These are phyloP conservation scores for Trametes sp. DNA, from an alignment of 1,284 basidiomycete genomes.

Conservation along the genomic window DNA sequence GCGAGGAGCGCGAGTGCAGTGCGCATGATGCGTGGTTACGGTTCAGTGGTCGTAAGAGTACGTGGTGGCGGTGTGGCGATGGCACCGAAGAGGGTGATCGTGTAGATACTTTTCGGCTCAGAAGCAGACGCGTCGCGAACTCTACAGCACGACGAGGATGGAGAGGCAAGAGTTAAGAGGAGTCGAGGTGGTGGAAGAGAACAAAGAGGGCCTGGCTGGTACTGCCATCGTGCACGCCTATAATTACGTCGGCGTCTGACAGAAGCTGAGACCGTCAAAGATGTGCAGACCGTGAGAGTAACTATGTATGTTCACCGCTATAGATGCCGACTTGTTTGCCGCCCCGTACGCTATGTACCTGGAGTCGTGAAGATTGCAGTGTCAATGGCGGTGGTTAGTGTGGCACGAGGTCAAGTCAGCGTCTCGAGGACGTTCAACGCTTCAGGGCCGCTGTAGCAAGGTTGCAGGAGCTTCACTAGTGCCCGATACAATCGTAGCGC, in stretches of 20 bases:
- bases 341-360: no score
- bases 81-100: neutral
- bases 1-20: constrained; percentile 5
- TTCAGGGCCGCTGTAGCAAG: no score
- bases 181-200: neutral
- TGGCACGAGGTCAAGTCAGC: neutral
- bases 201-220: neutral
- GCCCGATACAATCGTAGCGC: no score
- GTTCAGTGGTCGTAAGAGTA: neutral
- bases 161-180: neutral
- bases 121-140: neutral
- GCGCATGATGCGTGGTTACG: neutral
- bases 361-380: neutral
- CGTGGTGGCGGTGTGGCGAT: constrained; percentile 6
- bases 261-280: neutral
- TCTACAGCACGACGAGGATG: neutral
- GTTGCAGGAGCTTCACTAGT: no score
- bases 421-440: no score
- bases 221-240: neutral
- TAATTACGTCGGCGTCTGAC: constrained; percentile 1
- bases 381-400: neutral
- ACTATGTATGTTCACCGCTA: neutral
- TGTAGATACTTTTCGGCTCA: neutral
- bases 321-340: neutral
- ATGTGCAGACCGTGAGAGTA: constrained; percentile 8